Evolutionary conservation across 1,284 basidiomycete species (phyloP), one percentile per base, ranked within the genome.

Genomic region (Mycena citricolor): DNA sequence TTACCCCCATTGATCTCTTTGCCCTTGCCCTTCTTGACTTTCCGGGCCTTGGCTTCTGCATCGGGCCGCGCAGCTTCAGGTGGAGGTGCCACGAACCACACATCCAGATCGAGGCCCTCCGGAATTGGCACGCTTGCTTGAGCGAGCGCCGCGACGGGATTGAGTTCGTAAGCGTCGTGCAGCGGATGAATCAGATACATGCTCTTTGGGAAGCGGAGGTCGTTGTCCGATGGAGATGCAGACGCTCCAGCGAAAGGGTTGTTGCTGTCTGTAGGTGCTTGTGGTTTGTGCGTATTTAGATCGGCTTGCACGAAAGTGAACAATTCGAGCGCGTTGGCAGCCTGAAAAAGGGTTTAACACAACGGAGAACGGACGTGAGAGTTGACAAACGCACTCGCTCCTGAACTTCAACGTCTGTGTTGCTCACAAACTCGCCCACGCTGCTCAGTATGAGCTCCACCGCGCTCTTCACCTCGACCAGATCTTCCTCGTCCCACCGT

Each of bases 161-260:
- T 93, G 21, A 99, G 79, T 49, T 93, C 85, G 59, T 95, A 86
- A 5, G 77, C 63, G 19, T 77, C 77, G 58, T 90, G 92, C 4
- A 99, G 70, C 0, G 93, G 91, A 32, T 80, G 74, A 38, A 99
- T 83, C 41, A 99, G 79, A 62, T 84, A 89, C 17, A 98, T 69
- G 52, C 90, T 94, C 65, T 94, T 93, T 0, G 95, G 95, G 57
- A 84, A 90, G 35, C 64, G 63, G 1, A 76, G 81, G 25, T 79
- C 77, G n/a, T n/a, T n/a, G n/a, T n/a, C n/a, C 24, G 73, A 70
- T 16, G 73, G 69, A 25, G 61, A 61, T 6, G 65, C 59, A 14
- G 64, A 61, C 14, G 63, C 61, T 43, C 71, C 67, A 1, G 69
- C 67, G 32, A 67, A 58, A 4, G 65, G 62, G 31, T 57, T 54